These are phyloP conservation scores for Glycine tomentella DNA, from an alignment of 306 rosid species.

Conservation along the genomic window DNA sequence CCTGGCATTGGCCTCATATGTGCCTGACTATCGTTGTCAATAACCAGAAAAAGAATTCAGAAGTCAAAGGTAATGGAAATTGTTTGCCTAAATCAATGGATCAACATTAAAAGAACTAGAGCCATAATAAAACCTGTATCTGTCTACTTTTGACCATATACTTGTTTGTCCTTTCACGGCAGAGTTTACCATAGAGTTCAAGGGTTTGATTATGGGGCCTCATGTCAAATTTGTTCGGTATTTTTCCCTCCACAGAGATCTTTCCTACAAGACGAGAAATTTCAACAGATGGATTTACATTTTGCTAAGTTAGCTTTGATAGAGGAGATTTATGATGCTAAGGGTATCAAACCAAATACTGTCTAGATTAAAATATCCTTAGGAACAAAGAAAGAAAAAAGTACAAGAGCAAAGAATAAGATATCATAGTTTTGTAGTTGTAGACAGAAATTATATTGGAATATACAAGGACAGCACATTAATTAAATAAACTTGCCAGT, in stretches of 20 bases:
- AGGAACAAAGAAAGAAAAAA: not conserved
- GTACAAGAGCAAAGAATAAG: not conserved
- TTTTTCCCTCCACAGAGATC: slow-evolving; percentile 75
- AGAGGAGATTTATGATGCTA: slow-evolving; percentile 31
- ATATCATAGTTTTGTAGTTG: slow-evolving; percentile 3
- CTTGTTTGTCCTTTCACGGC: slow-evolving; percentile 83
- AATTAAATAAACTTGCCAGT: no score
- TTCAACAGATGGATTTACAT: slow-evolving; percentile 37
- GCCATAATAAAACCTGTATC: slow-evolving; percentile 73
- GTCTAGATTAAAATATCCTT: slow-evolving; percentile 9
- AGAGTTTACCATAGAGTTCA: slow-evolving; percentile 82
- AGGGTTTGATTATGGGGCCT: slow-evolving; percentile 76
- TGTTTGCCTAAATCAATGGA: slow-evolving; percentile 15
- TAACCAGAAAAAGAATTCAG: slow-evolving; percentile 60
- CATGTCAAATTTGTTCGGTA: slow-evolving; percentile 83
- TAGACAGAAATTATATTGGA: slow-evolving; percentile 16
- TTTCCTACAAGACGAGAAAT: slow-evolving; percentile 62
- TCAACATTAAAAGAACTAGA: slow-evolving; percentile 12
- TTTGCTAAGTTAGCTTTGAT: slow-evolving; percentile 35
- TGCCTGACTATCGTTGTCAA: slow-evolving; percentile 71
- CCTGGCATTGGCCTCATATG: slow-evolving; percentile 93
- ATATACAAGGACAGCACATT: not conserved
- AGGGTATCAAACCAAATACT: slow-evolving; percentile 33
- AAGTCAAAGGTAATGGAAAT: slow-evolving; percentile 37
- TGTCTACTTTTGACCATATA: slow-evolving; percentile 78